phyloP scores from a whole-genome alignment of 306 rosid species.

The Lupinus albus region DNA sequence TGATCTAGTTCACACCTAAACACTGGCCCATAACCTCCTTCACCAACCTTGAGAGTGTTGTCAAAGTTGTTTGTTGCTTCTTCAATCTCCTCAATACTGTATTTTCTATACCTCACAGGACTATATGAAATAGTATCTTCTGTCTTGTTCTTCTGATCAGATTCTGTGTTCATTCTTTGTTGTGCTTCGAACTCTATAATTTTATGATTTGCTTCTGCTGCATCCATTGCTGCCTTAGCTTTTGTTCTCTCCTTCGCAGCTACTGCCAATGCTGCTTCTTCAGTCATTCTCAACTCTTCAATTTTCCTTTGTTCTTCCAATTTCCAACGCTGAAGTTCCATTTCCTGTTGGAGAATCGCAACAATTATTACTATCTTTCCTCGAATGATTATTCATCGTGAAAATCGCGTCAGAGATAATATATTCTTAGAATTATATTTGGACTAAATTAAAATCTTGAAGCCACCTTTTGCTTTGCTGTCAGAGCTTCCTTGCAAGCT shows the following conservation, averaged over 20 bases:
- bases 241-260: conserved; percentile 70
- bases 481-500: conserved; percentile 79
- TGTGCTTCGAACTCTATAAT: conserved; percentile 65
- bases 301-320: conserved; percentile 61
- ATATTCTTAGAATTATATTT: conserved; percentile 3
- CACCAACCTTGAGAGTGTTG: conserved; percentile 63
- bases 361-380: conserved; percentile 8
- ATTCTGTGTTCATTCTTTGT: conserved; percentile 55
- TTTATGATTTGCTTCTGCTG: conserved; percentile 66
- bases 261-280: conserved; percentile 60
- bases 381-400: conserved; percentile 2
- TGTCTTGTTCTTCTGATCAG: conserved; percentile 44
- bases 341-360: conserved; percentile 49
- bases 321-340: conserved; percentile 78
- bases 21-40: conserved; percentile 93
- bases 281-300: conserved; percentile 55
- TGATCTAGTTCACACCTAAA: conserved; percentile 71
- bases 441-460: conserved; percentile 9
- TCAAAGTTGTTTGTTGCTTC: conserved; percentile 59
- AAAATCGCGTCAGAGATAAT: neutral
- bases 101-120: conserved; percentile 64
- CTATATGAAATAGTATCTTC: neutral
- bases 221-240: conserved; percentile 62
- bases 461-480: conserved; percentile 66
- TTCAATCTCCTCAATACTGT: conserved; percentile 71